A percentile compares a stretch with the other conserved stretches of the same genome.
Conservation (phyloP, 2,329 filamentous ascomycete species). For the Mariannaea elegans region DNA sequence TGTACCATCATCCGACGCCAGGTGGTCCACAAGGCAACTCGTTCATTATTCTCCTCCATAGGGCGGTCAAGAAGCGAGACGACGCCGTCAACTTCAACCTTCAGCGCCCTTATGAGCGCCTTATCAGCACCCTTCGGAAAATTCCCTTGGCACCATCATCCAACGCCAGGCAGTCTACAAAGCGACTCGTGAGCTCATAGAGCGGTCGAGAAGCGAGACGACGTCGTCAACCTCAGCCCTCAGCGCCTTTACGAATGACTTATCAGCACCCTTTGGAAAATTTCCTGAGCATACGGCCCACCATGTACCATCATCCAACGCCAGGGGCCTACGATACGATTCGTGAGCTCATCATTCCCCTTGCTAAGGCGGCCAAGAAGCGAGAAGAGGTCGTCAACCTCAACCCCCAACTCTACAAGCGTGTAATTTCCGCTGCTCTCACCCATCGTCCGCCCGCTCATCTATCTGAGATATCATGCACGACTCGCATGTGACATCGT, state of each 20-base stretch:
- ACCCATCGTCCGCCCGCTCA: too few species aligned
- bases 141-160: constrained; percentile 70
- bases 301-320: constrained; percentile 67
- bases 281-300: constrained; percentile 69
- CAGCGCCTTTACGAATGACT: constrained; percentile 73
- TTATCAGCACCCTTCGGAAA: constrained; percentile 72
- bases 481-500: too few species aligned
- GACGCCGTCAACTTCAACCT: constrained; percentile 57
- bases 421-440: constrained; percentile 62
- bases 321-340: constrained; percentile 60
- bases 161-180: constrained; percentile 64
- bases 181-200: constrained; percentile 59
- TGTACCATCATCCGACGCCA: constrained; percentile 67
- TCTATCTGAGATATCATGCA: too few species aligned
- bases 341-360: constrained; percentile 56
- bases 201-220: constrained; percentile 50
- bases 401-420: constrained; percentile 61
- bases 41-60: constrained; percentile 58
- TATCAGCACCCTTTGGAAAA: constrained; percentile 70
- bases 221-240: constrained; percentile 62
- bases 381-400: constrained; percentile 54
- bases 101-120: constrained; percentile 69
- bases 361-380: constrained; percentile 53
- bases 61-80: constrained; percentile 50
- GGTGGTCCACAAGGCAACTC: constrained; percentile 60